A percentile compares a stretch with the other conserved stretches of the same genome.
Conservation (phyloP, 768 basidiomycete species). For the Xerocomellus intermedius region DNA sequence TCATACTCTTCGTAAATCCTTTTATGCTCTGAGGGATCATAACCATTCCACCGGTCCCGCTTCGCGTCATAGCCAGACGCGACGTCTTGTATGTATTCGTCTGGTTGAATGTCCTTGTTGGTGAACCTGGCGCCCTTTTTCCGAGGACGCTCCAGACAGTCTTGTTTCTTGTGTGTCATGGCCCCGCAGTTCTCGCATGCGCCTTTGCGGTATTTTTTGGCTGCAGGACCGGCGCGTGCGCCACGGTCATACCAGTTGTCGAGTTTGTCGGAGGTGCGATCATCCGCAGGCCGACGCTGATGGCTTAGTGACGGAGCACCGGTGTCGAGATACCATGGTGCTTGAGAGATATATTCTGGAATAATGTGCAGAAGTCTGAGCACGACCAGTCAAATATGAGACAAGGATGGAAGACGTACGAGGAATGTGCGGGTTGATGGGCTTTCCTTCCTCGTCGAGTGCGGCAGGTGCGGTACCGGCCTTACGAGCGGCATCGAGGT, state of each 20-base stretch:
- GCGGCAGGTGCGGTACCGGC: constrained; percentile 97
- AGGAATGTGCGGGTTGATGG: constrained; percentile 99
- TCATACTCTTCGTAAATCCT: constrained; percentile 91
- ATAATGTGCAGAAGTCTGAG: constrained; percentile 1
- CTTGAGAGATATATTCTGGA: constrained; percentile 95
- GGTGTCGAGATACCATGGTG: constrained; percentile 97
- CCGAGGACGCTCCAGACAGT: constrained; percentile 95
- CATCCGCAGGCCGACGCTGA: constrained; percentile 76
- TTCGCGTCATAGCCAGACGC: constrained; percentile 85
- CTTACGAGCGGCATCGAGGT: constrained; percentile 96
- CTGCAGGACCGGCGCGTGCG: constrained; percentile 79
- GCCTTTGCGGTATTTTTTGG: constrained; percentile 96
- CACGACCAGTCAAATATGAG: background rate
- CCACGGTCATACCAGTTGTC: constrained; percentile 93
- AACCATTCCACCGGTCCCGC: constrained; percentile 98
- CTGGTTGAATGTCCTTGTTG: constrained; percentile 84
- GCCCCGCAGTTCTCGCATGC: constrained; percentile 99
- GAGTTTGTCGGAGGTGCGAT: constrained; percentile 60
- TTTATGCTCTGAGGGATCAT: constrained; percentile 86
- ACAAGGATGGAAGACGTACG: constrained; percentile 52
- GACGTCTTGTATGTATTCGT: constrained; percentile 86
- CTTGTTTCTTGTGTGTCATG: constrained; percentile 86
- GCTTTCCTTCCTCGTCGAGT: constrained; percentile 89
- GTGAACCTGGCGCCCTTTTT: constrained; percentile 95
- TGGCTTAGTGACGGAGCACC: constrained; percentile 92